Conservation (phyloP, 1,139 yeast genomes). For the Taphrina communis region DNA sequence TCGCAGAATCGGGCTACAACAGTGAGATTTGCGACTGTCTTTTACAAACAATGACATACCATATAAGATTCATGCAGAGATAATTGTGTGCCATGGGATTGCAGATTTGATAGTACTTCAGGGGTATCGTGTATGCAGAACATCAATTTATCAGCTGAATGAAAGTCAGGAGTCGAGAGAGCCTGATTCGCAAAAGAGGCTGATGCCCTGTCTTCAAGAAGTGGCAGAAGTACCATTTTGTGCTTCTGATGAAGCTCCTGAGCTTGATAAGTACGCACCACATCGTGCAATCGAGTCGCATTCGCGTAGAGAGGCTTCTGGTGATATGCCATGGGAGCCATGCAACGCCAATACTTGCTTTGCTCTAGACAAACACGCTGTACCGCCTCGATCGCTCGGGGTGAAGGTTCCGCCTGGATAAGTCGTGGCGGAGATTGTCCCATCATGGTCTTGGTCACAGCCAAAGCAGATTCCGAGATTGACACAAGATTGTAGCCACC, state of each 20-base stretch:
- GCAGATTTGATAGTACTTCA: conserved; percentile 86
- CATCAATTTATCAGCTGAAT: conserved; percentile 66
- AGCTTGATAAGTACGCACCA: conserved; percentile 74
- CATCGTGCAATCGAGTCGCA: conserved; percentile 57
- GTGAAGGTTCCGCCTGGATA: conserved; percentile 67
- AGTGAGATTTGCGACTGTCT: not conserved
- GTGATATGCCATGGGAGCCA: conserved; percentile 67
- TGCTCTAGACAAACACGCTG: conserved; percentile 82
- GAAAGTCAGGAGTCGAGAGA: conserved; percentile 65
- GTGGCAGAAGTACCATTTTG: conserved; percentile 72
- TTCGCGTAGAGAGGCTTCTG: conserved; percentile 12
- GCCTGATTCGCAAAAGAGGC: conserved; percentile 69
- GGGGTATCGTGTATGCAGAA: conserved; percentile 89
- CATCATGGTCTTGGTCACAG: conserved; percentile 85
- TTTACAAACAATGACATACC: not conserved
- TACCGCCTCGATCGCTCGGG: conserved; percentile 75
- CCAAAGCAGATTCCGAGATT: conserved; percentile 86
- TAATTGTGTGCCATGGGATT: conserved; percentile 82
- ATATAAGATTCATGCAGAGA: conserved; percentile 64
- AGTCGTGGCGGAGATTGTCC: conserved; percentile 89
- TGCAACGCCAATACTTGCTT: conserved; percentile 84
- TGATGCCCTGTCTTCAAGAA: conserved; percentile 60
- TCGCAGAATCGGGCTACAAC: conserved; percentile 60
- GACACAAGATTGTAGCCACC: conserved; percentile 96
- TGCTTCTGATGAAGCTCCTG: conserved; percentile 61